Percentiles rank a stretch among this genome's conserved stretches.
These are phyloP conservation scores for Phytophthora meadii DNA, from an alignment of 352 stramenopile species.

Conservation along the genomic window DNA sequence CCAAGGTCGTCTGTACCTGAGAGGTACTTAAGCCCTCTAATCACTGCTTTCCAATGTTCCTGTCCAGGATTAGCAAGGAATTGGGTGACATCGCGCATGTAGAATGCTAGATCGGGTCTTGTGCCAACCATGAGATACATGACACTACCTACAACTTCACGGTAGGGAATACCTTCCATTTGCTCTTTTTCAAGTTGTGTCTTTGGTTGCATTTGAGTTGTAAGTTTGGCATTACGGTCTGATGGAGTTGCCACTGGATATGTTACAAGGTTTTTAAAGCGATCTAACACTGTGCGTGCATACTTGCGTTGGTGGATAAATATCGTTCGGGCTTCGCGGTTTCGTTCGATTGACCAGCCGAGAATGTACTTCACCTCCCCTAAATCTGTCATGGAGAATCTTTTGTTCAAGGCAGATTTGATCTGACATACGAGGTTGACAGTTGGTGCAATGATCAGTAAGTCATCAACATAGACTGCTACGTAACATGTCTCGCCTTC, in stretches of 20 bases:
- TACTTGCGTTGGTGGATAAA: constrained; percentile 31
- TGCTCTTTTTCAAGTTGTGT: no score
- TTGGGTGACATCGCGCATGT: no score
- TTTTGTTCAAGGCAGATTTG: constrained; percentile 21
- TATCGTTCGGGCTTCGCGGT: constrained; percentile 6
- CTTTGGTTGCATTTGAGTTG: no score
- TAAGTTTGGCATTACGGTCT: constrained; percentile 1
- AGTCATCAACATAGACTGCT: no score
- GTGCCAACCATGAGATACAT: no score
- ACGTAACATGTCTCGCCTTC: no score
- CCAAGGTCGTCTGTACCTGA: constrained; percentile 1
- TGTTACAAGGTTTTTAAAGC: constrained; percentile 11
- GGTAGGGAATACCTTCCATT: no score
- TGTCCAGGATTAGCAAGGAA: no score
- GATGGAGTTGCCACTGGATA: constrained; percentile 15
- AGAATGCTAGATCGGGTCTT: no score
- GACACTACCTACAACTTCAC: no score
- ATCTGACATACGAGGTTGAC: neutral
- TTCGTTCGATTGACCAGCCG: constrained; percentile 14
- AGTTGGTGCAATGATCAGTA: neutral
- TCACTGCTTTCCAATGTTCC: neutral
- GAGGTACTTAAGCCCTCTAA: constrained; percentile 19
- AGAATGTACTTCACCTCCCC: constrained; percentile 18
- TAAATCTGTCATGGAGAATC: constrained; percentile 18
- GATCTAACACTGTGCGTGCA: constrained; percentile 20